Conservation (phyloP, 164 flowering plant genomes). For the Euptelea pleiosperma region DNA sequence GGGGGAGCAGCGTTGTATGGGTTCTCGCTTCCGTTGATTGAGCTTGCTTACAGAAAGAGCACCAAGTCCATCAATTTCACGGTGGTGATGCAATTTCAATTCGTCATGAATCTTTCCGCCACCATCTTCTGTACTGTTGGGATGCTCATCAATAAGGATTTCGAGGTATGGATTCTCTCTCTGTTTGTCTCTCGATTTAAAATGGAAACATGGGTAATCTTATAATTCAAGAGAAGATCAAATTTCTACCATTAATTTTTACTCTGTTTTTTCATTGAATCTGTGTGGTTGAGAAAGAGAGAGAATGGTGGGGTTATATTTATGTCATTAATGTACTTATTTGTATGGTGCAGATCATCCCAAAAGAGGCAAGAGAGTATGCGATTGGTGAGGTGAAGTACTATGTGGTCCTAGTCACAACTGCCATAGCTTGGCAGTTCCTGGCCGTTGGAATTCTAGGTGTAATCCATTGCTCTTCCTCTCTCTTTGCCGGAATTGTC, state of each 20-base stretch:
- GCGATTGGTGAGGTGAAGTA: conserved; percentile 41
- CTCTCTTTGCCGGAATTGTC: conserved; percentile 43
- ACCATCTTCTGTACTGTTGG: conserved; percentile 37
- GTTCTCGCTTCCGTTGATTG: conserved; percentile 34
- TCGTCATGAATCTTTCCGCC: conserved; percentile 35
- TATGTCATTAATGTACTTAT: no score
- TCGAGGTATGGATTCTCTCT: no score
- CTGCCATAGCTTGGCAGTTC: conserved; percentile 43
- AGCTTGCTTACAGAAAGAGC: conserved; percentile 41
- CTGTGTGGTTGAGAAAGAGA: no score
- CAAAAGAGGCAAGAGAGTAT: conserved; percentile 44
- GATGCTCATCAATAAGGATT: conserved; percentile 47
- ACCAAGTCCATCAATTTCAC: conserved; percentile 25
- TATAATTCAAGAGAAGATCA: no score
- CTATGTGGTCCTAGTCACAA: conserved; percentile 32
- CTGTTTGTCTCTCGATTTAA: no score
- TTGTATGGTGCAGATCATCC: conserved; percentile 55
- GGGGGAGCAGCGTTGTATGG: conserved; percentile 41
- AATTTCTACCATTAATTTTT: no score
- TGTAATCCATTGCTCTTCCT: conserved; percentile 41
- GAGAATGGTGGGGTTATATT: no score
- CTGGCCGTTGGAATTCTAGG: conserved; percentile 54
- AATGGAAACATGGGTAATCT: no score
- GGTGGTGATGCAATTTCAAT: conserved; percentile 42
- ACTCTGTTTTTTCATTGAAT: no score